Conservation (phyloP, 805 yeast species). For the Scheffersomyces ergatensis region DNA sequence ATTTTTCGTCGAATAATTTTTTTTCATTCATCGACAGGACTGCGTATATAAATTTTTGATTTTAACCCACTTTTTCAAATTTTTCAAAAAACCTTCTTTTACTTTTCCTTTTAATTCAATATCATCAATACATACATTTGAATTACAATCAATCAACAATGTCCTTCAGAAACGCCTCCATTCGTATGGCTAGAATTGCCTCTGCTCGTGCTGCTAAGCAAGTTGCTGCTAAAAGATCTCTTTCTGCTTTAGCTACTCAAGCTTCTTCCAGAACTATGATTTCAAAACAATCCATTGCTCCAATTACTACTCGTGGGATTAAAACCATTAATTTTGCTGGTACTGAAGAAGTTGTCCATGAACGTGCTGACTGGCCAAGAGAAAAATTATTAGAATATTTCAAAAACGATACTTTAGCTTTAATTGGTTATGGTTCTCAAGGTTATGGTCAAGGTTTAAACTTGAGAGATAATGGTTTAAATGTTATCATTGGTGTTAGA, state of each 20-base stretch:
- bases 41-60: background rate
- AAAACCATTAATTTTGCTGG: slow-evolving; percentile 98
- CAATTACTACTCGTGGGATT: slow-evolving; percentile 78
- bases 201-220: slow-evolving; percentile 41
- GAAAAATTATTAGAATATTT: slow-evolving; percentile 94
- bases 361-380: slow-evolving; percentile 99
- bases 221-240: slow-evolving; percentile 62
- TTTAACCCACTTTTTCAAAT: background rate
- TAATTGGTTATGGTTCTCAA: slow-evolving; percentile 99
- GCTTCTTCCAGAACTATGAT: slow-evolving; percentile 38
- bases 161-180: slow-evolving; percentile 45
- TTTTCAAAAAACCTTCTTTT: background rate
- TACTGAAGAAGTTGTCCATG: slow-evolving; percentile 91
- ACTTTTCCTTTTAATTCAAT: background rate
- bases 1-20: background rate
- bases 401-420: slow-evolving; percentile 96
- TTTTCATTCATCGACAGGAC: background rate
- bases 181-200: slow-evolving; percentile 48
- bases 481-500: slow-evolving; percentile 97
- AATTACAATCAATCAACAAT: slow-evolving; percentile 20
- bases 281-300: slow-evolving; percentile 35
- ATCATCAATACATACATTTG: slow-evolving; percentile 2
- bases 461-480: slow-evolving; percentile 98
- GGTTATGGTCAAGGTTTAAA: slow-evolving; percentile 99
- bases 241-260: slow-evolving; percentile 52